These are phyloP conservation scores for Dorcoceras hygrometricum DNA, from an alignment of 257 asterid species.

Conservation along the genomic window DNA sequence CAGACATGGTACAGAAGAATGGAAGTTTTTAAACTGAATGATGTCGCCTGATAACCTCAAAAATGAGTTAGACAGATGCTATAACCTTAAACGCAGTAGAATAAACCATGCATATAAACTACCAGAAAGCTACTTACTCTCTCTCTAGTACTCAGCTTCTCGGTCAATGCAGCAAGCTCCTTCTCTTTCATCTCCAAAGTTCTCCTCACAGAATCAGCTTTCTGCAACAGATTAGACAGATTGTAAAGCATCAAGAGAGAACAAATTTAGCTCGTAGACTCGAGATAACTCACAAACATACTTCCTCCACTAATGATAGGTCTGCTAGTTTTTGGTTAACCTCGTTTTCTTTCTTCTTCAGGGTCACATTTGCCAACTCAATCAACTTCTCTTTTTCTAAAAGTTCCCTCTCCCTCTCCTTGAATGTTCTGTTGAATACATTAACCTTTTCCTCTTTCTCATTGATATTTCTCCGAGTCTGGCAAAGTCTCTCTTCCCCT, in stretches of 20 bases:
- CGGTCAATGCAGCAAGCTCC: conserved; percentile 49
- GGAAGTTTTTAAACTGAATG: neutral
- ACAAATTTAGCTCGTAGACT: neutral
- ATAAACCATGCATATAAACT: conserved; percentile 5
- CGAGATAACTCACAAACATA: conserved; percentile 36
- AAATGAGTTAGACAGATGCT: neutral
- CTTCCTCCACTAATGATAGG: conserved; percentile 56
- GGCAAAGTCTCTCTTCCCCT: conserved; percentile 75
- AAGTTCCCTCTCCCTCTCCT: conserved; percentile 55
- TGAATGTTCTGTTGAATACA: conserved; percentile 43
- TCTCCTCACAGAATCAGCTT: conserved; percentile 48
- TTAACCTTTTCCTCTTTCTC: conserved; percentile 75
- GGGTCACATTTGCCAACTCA: conserved; percentile 34
- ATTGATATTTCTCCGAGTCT: conserved; percentile 53
- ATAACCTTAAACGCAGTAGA: conserved; percentile 5
- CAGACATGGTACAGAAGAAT: neutral
- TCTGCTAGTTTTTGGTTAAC: conserved; percentile 47
- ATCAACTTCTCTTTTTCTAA: conserved; percentile 53
- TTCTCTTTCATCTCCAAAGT: conserved; percentile 60
- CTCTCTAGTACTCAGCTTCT: conserved; percentile 68
- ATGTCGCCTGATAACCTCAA: conserved; percentile 1
- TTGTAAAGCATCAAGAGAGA: conserved; percentile 2
- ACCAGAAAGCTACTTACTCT: conserved; percentile 49
- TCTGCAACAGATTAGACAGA: conserved; percentile 44
- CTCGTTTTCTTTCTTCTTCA: conserved; percentile 63